Conservation (phyloP, 177 flowering plant genomes). For the Vitis hybrid region DNA sequence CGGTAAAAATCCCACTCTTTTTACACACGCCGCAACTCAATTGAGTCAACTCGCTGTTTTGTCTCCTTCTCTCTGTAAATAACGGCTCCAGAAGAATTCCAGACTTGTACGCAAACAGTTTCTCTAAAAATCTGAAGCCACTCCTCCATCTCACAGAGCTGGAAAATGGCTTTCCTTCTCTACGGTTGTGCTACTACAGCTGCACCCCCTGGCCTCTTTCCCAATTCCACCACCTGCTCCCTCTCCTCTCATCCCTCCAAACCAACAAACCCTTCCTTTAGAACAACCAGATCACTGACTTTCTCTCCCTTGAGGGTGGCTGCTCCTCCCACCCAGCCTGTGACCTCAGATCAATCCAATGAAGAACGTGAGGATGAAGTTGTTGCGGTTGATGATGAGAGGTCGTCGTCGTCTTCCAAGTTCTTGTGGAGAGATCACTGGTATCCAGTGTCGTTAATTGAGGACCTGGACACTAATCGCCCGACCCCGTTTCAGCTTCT, state of each 20-base stretch:
- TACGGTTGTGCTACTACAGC: slow-evolving; percentile 14
- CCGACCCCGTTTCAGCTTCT: slow-evolving; percentile 94
- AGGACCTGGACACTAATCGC: slow-evolving; percentile 68
- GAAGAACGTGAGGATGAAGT: slow-evolving; percentile 5
- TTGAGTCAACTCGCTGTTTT: too few relatives aligned
- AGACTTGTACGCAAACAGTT: slow-evolving; percentile 42
- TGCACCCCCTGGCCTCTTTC: slow-evolving; percentile 1
- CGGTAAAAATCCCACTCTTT: too few relatives aligned
- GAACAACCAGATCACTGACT: slow-evolving; percentile 2
- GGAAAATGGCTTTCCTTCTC: slow-evolving; percentile 24
- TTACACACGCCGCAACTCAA: too few relatives aligned
- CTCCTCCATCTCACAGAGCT: neutral
- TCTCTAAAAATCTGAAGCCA: slow-evolving; percentile 1
- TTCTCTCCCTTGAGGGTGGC: slow-evolving; percentile 42
- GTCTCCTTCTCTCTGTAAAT: neutral
- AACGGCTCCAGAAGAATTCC: neutral
- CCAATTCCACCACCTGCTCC: neutral
- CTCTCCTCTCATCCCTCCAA: slow-evolving; percentile 8
- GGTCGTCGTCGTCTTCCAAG: slow-evolving; percentile 35
- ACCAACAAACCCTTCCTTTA: neutral
- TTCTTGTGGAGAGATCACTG: slow-evolving; percentile 94
- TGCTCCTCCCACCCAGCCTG: slow-evolving; percentile 45
- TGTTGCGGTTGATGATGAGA: slow-evolving; percentile 22
- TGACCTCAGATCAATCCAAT: slow-evolving; percentile 14
- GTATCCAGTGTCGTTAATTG: slow-evolving; percentile 93